Evolutionary conservation across 2,329 filamentous ascomycete species (phyloP).

Genomic region (Aplosporella prunicola): DNA sequence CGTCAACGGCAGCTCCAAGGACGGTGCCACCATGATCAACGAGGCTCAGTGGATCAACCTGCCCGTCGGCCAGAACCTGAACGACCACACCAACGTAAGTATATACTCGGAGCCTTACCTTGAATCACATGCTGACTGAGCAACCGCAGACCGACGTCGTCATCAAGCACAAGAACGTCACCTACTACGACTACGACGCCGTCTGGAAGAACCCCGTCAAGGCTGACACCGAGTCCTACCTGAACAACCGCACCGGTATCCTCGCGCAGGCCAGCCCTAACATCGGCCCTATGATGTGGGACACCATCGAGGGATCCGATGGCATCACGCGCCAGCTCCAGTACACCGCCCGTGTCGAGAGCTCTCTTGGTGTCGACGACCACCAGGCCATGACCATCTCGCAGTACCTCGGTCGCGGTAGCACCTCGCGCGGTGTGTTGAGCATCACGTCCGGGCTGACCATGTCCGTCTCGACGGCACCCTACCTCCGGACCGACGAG

Average conservation of each 20-base stretch:
- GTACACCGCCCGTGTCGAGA: conserved; percentile 57
- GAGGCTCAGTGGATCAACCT: conserved; percentile 41
- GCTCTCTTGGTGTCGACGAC: conserved; percentile 32
- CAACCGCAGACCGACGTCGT: conserved; percentile 37
- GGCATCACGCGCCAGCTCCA: conserved; percentile 55
- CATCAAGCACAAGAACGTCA: conserved; percentile 42
- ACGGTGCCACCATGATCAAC: conserved; percentile 35
- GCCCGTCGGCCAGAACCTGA: conserved; percentile 42
- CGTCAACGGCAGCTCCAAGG: conserved; percentile 34
- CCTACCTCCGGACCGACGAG: conserved; percentile 48
- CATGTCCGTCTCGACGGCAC: conserved; percentile 50
- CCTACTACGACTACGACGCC: conserved; percentile 56
- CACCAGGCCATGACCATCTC: conserved; percentile 30
- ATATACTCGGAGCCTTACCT: too few relatives aligned
- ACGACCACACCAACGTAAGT: conserved; percentile 44
- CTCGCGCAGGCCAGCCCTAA: conserved; percentile 57
- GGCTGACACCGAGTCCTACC: conserved; percentile 32
- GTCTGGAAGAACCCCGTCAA: conserved; percentile 42
- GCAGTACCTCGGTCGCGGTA: conserved; percentile 55
- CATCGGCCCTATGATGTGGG: conserved; percentile 54
- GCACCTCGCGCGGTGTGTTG: conserved; percentile 51
- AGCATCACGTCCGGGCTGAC: conserved; percentile 50
- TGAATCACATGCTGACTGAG: conserved; percentile 2
- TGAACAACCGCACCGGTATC: conserved; percentile 46
- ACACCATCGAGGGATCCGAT: conserved; percentile 48